Percentiles rank a stretch among this genome's conserved stretches.
These are phyloP conservation scores for Ceriops tagal DNA, from an alignment of 345 rosid species.

Conservation along the genomic window DNA sequence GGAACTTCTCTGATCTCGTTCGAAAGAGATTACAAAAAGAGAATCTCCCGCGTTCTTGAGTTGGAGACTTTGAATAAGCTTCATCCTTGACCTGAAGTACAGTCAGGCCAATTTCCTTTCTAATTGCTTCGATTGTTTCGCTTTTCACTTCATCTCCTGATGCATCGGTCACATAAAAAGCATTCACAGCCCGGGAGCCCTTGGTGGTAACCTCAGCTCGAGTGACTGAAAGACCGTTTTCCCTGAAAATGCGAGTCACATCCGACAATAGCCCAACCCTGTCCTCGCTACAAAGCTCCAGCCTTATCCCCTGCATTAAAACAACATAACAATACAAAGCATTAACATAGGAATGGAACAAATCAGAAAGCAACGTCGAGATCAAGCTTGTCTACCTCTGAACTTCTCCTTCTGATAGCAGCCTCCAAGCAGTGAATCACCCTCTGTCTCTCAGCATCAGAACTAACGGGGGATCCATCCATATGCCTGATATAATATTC, in stretches of 20 bases:
- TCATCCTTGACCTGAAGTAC: conserved; percentile 67
- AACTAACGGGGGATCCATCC: conserved; percentile 86
- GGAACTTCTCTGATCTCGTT: conserved; percentile 69
- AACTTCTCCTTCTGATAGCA: conserved; percentile 74
- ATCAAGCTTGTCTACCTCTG: conserved; percentile 45
- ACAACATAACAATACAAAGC: conserved; percentile 5
- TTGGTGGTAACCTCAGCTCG: conserved; percentile 88
- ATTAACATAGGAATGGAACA: not conserved
- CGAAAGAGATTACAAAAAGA: conserved; percentile 65
- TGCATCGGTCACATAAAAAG: conserved; percentile 74
- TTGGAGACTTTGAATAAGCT: conserved; percentile 32
- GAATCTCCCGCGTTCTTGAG: conserved; percentile 46
- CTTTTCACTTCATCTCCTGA: conserved; percentile 66
- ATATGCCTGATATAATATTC: conserved; percentile 86
- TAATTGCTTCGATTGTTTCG: conserved; percentile 71
- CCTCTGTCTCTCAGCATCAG: conserved; percentile 92
- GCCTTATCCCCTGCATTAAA: conserved; percentile 64
- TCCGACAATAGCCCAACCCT: conserved; percentile 83
- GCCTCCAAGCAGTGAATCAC: conserved; percentile 92
- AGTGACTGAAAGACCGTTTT: conserved; percentile 77
- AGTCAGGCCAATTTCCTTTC: conserved; percentile 65
- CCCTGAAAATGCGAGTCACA: conserved; percentile 89
- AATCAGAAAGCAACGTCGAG: conserved; percentile 7
- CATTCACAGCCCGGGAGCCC: conserved; percentile 73
- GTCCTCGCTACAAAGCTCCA: conserved; percentile 77